Evolutionary conservation across 495 filamentous ascomycete genomes (phyloP), one percentile per base, ranked within the genome.

Genomic region (Extremus antarcticus): DNA sequence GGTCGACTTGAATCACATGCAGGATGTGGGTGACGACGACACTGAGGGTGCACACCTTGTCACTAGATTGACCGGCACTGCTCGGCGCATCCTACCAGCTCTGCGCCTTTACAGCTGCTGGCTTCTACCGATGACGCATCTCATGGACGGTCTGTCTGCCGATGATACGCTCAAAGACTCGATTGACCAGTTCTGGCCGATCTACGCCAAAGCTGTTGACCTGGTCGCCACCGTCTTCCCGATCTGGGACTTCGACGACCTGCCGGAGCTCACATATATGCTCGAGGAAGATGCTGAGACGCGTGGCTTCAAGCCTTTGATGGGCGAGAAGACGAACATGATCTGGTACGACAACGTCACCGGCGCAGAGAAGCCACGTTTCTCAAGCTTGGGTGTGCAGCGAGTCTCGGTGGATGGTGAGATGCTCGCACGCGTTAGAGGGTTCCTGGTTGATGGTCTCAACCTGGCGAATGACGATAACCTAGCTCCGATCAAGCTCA

Each of bases 201-300:
- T 43, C 3, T 62, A 62, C 38, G 51, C 59, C 3, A 41, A 39
- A 15, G 25, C 55, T 8, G 24, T 58, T 10, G 55, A 58, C 51
- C 19, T 46, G 10, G 25, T 62, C 9, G 51, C 59, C 3, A 50
- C 47, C 24, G 38, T 57, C 11, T 62, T 62, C 25, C 50, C 50
- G 13, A 48, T 62, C 25, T 62, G 59, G 59, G 51, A 35, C 49
- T 45, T 62, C 22, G 59, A 62, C 13, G 59, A 75, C 47, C 71
- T 87, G 21, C 78, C 79, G 2, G 67, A 71, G 25, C 59, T 83
- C 11, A 76, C 79, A 20, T 90, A 90, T 65, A 71, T 90, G 48
- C 72, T 92, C 1, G 81, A 86, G 53, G 87, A 92, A 65, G 87
- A 92, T 65, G 81, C 80, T 57, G 79, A 85, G 32, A 87, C 79